Base-by-base conservation (phyloP, 2,329 filamentous ascomycete species). In the Hirsutella rhossiliensis region DNA sequence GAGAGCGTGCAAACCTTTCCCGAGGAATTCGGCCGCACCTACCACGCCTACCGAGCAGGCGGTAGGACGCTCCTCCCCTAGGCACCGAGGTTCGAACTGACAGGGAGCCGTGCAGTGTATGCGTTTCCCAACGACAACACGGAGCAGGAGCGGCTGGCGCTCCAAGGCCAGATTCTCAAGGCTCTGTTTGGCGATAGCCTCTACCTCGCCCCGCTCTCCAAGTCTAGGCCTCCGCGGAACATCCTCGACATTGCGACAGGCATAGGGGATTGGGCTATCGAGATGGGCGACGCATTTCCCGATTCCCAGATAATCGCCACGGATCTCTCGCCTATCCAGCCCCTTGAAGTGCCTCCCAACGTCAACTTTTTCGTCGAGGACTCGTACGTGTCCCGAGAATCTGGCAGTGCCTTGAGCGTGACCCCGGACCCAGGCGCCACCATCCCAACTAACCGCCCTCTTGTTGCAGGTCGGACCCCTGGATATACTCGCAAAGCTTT, bases 331-430 rank as follows among this genome's bases (percentile, higher is more conserved):
- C 79, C 80, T 2, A 78, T 83, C 28, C 81, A 85, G 54, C 79
- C 80, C 3, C 64, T 64, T 4, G 67, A 73, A 38, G 80, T 87
- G 1, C 83, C 84, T 0, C 73, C 75, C n/a, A 89, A 89, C 49
- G 80, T 87, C 12, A 75, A 78, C 48, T 89, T 89, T 51, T 78
- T 78, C 47, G 73, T 89, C 38, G 82, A 87, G 54, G 83, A 88
- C 54, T 63, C 62, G 60, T 63, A 56, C 51, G 62, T 57, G 1
- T 17, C 12, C 5, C 13, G 18, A 15, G 15, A n/a, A n/a, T n/a
- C n/a, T n/a, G n/a, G n/a, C n/a, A n/a, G n/a, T n/a, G n/a, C n/a
- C n/a, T n/a, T n/a, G n/a, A n/a, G n/a, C n/a, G n/a, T n/a, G n/a
- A n/a, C n/a, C n/a, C n/a, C n/a, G n/a, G n/a, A n/a, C n/a, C n/a